Conservation (phyloP, 192 early-diverging fungal genomes). For the Coemansia guatemalensis region DNA sequence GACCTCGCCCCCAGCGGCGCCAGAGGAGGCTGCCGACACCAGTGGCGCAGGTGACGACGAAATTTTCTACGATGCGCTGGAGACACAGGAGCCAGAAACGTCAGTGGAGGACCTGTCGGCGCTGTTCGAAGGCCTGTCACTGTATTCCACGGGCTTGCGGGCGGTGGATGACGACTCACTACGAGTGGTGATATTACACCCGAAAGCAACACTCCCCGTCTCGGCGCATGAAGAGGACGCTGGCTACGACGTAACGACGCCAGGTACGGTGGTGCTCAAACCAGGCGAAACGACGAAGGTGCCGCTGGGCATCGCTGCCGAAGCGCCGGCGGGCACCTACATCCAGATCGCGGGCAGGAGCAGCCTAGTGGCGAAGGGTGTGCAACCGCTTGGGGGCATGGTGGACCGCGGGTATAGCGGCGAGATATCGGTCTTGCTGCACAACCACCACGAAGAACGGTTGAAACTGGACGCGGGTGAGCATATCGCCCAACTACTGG, state of each 20-base stretch:
- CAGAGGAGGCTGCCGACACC: no score
- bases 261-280: neutral
- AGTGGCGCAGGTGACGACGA: no score
- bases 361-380: no score
- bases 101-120: neutral
- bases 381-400: neutral
- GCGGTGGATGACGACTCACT: neutral
- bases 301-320: neutral
- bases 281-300: no score
- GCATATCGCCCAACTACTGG: neutral
- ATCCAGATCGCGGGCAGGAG: neutral
- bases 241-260: neutral
- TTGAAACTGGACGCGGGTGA: neutral
- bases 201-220: neutral
- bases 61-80: no score
- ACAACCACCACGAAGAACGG: neutral
- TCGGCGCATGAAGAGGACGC: neutral
- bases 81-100: no score
- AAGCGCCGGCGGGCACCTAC: neutral
- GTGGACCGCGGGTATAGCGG: neutral
- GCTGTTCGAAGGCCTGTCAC: no score
- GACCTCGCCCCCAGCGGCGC: no score
- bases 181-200: neutral
- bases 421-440: neutral
- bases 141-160: no score